A percentile compares a stretch with the other conserved stretches of the same genome.
phyloP scores from a whole-genome alignment of 176 grass and related monocot species.

The Saccharum officinarum region DNA sequence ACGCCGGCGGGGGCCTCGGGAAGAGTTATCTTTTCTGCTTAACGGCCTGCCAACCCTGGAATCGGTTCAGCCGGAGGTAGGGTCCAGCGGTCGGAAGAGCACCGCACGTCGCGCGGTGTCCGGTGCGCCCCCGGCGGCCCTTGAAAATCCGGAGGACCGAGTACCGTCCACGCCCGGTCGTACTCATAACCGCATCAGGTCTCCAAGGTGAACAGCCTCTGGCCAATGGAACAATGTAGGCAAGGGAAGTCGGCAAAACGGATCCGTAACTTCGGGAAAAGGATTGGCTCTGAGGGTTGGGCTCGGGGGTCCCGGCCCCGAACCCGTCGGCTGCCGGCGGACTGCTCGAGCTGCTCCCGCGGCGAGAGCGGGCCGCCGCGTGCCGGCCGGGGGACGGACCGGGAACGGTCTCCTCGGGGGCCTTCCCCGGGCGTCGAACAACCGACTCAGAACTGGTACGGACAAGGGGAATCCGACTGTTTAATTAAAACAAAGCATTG shows the following conservation, averaged over 20 bases:
- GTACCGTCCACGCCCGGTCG: slow-evolving; percentile 37
- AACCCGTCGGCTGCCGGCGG: too few relatives aligned
- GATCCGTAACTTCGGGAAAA: slow-evolving; percentile 82
- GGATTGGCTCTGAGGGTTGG: slow-evolving; percentile 69
- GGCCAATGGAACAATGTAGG: slow-evolving; percentile 67
- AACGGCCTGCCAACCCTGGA: slow-evolving; percentile 64
- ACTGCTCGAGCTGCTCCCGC: too few relatives aligned
- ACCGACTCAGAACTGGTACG: slow-evolving; percentile 52
- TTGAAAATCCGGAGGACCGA: slow-evolving; percentile 47
- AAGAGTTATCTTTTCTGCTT: slow-evolving; percentile 76
- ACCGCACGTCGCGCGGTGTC: slow-evolving; percentile 58
- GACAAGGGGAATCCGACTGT: slow-evolving; percentile 70
- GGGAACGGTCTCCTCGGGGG: too few relatives aligned
- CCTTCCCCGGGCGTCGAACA: not conserved
- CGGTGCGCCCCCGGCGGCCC: slow-evolving; percentile 46
- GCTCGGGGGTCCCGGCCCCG: slow-evolving; percentile 54
- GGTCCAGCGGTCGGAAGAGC: slow-evolving; percentile 63
- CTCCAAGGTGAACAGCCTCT: slow-evolving; percentile 65
- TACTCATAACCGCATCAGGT: slow-evolving; percentile 82
- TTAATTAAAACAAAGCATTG: slow-evolving; percentile 81
- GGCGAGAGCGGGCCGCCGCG: too few relatives aligned
- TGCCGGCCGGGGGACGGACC: too few relatives aligned
- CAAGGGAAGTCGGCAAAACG: slow-evolving; percentile 80
- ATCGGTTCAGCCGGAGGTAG: slow-evolving; percentile 57
- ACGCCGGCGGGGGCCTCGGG: slow-evolving; percentile 60